Evolutionary conservation across 2,329 filamentous ascomycete genomes (phyloP), one percentile per base, ranked within the genome.

Genomic region (Chaetomiaceae sp.): DNA sequence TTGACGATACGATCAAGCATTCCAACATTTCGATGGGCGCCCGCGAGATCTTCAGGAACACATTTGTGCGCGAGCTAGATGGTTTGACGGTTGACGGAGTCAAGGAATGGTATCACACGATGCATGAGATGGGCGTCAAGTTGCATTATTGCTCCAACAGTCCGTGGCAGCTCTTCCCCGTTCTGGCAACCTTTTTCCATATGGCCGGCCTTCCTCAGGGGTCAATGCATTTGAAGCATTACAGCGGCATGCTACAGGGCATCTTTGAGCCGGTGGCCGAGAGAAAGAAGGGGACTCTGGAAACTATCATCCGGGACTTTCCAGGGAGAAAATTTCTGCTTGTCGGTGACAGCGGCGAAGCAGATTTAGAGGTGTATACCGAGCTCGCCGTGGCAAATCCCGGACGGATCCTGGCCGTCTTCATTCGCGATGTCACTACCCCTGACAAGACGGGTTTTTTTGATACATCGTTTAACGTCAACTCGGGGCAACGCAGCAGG

Each of bases 71-170:
- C 9, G 90, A 96, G 40, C 75, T 97, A 1, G 76, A 73, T 3
- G 90, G 92, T 55, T 76, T 97, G 41, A 90, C 84, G 0, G 84
- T 99, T 20, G 86, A 90, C 14, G 94, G 94, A 2, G 91, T 97
- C 18, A 81, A 77, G 53, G 89, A 95, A 57, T 97, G 94, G 92
- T 99, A 97, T 66, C 82, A 76, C 32, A 77, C 77, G 18, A 78
- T 99, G 71, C 79, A 87, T 34, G 76, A 84, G 18, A 82, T 92
- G 73, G 90, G 91, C 16, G 92, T 97, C 21, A 82, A 85, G 62
- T 80, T 99, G 48, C 95, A 99, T 67, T 99, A 99, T 68, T 95
- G 96, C 59, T 99, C 94, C n/a, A 99, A 99, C 70, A 95, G 92
- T 46, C 94, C 94, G 0, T 99, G 95, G 95, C 95, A 99, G 67